phyloP scores from a whole-genome alignment of 2,329 filamentous ascomycete genomes.

The Graphilbum fragrans region DNA sequence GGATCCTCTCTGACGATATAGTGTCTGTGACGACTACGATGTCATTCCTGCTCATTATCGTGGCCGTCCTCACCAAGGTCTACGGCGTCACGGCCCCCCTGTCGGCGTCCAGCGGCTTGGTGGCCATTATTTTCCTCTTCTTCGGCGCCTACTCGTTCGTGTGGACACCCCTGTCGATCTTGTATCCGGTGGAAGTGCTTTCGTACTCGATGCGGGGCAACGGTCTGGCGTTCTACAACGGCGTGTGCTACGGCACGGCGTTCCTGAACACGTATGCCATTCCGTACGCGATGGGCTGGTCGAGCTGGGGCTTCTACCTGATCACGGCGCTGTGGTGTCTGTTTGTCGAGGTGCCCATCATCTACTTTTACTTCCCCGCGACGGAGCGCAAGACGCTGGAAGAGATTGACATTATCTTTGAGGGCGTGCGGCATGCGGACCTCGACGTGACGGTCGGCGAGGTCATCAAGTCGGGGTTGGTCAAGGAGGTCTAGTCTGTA shows the following conservation, averaged over 20 bases:
- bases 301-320: background rate
- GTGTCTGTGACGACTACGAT: no score
- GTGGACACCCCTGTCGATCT: slow-evolving; percentile 27
- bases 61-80: slow-evolving; percentile 1
- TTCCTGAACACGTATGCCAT: background rate
- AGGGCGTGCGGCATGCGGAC: background rate
- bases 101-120: slow-evolving; percentile 5
- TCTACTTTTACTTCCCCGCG: background rate
- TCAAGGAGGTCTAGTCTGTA: no score
- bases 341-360: background rate
- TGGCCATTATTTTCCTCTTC: slow-evolving; percentile 43
- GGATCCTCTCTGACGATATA: no score
- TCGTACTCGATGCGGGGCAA: no score
- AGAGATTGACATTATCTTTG: background rate
- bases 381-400: background rate
- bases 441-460: no score
- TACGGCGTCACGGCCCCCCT: background rate
- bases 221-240: no score
- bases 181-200: no score
- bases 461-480: no score
- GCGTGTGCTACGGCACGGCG: no score
- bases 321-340: background rate
- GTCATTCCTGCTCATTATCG: no score
- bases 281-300: background rate
- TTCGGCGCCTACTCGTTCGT: slow-evolving; percentile 38